Conservation (phyloP, 768 basidiomycete species). For the Kockovaella imperatae region DNA sequence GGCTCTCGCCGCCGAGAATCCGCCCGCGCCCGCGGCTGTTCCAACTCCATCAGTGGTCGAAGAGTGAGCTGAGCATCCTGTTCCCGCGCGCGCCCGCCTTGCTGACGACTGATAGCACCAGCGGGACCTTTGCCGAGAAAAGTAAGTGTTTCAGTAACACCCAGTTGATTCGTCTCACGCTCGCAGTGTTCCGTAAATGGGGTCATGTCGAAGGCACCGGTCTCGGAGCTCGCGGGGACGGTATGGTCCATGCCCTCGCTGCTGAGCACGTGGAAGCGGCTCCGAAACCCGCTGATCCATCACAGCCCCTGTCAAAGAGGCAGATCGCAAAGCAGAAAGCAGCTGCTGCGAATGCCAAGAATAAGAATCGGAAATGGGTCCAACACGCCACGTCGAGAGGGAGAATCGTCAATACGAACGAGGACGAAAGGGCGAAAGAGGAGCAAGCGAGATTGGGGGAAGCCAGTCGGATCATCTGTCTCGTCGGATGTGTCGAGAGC, state of each 20-base stretch:
- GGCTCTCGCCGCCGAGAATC: conserved; percentile 15
- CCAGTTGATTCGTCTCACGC: neutral
- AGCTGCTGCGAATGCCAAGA: conserved; percentile 22
- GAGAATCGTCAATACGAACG: conserved; percentile 81
- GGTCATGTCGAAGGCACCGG: conserved; percentile 92
- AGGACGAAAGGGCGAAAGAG: conserved; percentile 67
- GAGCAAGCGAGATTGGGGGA: conserved; percentile 78
- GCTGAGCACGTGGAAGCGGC: conserved; percentile 57
- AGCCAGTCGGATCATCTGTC: conserved; percentile 77
- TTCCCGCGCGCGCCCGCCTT: neutral
- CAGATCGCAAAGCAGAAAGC: conserved; percentile 44
- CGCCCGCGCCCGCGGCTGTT: conserved; percentile 11
- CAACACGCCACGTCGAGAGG: conserved; percentile 59
- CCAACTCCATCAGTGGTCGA: conserved; percentile 11
- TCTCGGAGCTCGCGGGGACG: conserved; percentile 70
- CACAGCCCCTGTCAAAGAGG: conserved; percentile 37
- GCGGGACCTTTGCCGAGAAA: conserved; percentile 35
- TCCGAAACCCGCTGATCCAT: conserved; percentile 45
- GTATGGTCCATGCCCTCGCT: conserved; percentile 79
- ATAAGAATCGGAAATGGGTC: conserved; percentile 34
- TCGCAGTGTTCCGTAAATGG: conserved; percentile 80
- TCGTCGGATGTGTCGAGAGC: conserved; percentile 77
- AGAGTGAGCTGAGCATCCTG: conserved; percentile 21
- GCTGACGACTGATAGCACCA: conserved; percentile 7
- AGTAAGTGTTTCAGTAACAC: conserved; percentile 20